Percentiles rank a stretch among this genome's conserved stretches.
Evolutionary conservation across 805 yeast genomes (phyloP).

Genomic region (Kluyveromyces siamensis): DNA sequence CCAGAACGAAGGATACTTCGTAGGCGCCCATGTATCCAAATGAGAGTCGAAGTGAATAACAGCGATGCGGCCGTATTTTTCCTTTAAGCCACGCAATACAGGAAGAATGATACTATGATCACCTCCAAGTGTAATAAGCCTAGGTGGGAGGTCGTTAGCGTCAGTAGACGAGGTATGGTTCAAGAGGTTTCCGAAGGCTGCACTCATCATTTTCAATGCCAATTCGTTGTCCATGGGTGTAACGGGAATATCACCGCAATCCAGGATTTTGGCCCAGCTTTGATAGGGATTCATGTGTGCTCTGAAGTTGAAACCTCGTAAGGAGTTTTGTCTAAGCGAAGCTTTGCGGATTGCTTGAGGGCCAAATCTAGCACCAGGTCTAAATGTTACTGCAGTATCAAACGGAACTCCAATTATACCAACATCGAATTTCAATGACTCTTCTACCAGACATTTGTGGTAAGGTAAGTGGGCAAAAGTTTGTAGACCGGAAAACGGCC

Average conservation of each 20-base stretch:
- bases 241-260: conserved; percentile 63
- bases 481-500: conserved; percentile 63
- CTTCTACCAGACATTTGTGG: conserved; percentile 45
- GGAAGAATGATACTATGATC: conserved; percentile 75
- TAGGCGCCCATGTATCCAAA: conserved; percentile 74
- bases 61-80: conserved; percentile 56
- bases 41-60: conserved; percentile 82
- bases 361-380: conserved; percentile 81
- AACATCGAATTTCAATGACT: conserved; percentile 47
- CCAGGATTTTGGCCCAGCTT: conserved; percentile 44
- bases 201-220: conserved; percentile 55
- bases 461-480: conserved; percentile 69
- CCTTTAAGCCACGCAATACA: conserved; percentile 54
- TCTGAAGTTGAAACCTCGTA: conserved; percentile 62
- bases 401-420: conserved; percentile 76
- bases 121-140: conserved; percentile 69
- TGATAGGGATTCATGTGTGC: conserved; percentile 55
- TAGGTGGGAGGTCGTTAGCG: conserved; percentile 37
- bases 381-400: conserved; percentile 71
- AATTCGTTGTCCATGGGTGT: conserved; percentile 59
- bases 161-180: conserved; percentile 20
- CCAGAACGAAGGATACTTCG: conserved; percentile 58
- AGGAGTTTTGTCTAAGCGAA: conserved; percentile 58
- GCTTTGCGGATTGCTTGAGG: conserved; percentile 64
- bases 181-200: conserved; percentile 47